Evolutionary conservation across 2,329 filamentous ascomycete species (phyloP).

Genomic region (Dothideomycetidae sp.): DNA sequence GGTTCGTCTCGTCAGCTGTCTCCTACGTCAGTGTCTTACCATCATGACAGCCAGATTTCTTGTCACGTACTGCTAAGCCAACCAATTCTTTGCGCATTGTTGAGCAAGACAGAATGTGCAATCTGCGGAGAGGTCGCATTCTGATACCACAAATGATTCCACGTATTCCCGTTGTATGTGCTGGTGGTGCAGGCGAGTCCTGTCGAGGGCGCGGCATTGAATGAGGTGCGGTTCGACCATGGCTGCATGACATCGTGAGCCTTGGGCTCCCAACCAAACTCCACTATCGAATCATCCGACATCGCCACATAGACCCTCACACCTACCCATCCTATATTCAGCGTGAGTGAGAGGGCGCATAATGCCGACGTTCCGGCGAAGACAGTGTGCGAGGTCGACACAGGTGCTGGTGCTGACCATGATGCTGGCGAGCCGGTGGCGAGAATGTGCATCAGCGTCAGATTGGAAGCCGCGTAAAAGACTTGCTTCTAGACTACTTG

Average conservation of each 20-base stretch:
- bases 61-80: not conserved
- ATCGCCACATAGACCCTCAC: conserved; percentile 1
- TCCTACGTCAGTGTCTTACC: not conserved
- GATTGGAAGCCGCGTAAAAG: conserved; percentile 2
- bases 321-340: conserved; percentile 1
- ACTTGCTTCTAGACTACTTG: conserved; percentile 1
- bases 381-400: not conserved
- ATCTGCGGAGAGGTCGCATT: not conserved
- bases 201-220: not conserved
- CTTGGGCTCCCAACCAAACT: conserved; percentile 1
- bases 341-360: conserved; percentile 3
- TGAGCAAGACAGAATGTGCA: not conserved
- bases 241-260: conserved; percentile 1
- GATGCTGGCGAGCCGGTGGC: not conserved
- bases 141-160: conserved; percentile 2
- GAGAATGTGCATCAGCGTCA: conserved; percentile 3
- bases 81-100: conserved; percentile 1
- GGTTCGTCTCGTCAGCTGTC: not conserved
- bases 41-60: not conserved
- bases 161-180: conserved; percentile 3
- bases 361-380: conserved; percentile 2
- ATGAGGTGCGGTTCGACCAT: not conserved
- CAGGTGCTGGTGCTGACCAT: conserved; percentile 1
- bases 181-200: conserved; percentile 1
- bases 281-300: not conserved